Evolutionary conservation across 257 asterid genomes (phyloP), one percentile per base, ranked within the genome.

Genomic region (Solanum okadae): DNA sequence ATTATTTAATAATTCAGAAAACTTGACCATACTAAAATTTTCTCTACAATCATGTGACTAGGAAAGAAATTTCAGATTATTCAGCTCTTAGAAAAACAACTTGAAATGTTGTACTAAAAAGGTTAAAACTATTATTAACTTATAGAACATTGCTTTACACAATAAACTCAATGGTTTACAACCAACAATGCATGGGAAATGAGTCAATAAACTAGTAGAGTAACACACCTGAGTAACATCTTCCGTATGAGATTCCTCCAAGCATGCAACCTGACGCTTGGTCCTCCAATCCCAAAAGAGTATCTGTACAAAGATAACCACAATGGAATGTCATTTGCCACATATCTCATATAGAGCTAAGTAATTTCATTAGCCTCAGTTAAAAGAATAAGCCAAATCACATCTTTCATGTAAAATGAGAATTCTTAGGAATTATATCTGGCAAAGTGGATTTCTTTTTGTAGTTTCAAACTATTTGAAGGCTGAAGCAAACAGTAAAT

Each of bases 221-320:
- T 13, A 81, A 89, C 72, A 87, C 88, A 97, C 99, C 98, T 96
- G 99, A 89, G 99, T 95, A 67, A 97, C 97, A 91, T 97, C 99
- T 37, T 96, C 99, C 89, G 90, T 94, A 89, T 97, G 99, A 78
- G 95, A 94, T 86, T 96, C 99, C 88, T 96, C 99, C 94, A 96
- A 90, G 91, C 98, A 85, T 9, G 99, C 99, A 52, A 84, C 91
- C 93, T 92, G 96, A 88, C 91, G 92, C 93, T 88, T 92, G 87
- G 95, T 96, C 89, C 99, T 96, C 95, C 98, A 95, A 89, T 97
- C 99, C 99, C 99, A 96, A 87, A 96, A 88, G 68, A 88, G 91
- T 86, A 97, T 89, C 99, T 96, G 73, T 67, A 63, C 20, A 83
- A 84, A 34, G 68, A 52, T 52, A 82, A 68, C 16, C 25, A 70